phyloP scores from a whole-genome alignment of 73 alveolate genomes.

The Breviolum minutum region DNA sequence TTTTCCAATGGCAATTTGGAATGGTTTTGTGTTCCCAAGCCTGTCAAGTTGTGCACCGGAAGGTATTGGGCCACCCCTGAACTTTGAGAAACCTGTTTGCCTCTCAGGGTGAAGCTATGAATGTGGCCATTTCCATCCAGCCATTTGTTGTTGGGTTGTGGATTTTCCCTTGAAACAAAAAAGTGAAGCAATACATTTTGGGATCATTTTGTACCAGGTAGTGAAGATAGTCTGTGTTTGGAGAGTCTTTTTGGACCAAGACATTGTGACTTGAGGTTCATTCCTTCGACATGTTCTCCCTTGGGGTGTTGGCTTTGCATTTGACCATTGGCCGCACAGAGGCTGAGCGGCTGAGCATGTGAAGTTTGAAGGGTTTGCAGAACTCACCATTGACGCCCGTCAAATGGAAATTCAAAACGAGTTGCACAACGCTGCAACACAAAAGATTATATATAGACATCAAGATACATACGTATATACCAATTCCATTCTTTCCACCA shows the following conservation, averaged over 20 bases:
- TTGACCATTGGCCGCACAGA: conserved; percentile 85
- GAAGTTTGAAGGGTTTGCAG: background rate
- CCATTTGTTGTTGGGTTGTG: background rate
- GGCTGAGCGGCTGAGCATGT: conserved; percentile 5
- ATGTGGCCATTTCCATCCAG: background rate
- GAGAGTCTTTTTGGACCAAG: too few species aligned
- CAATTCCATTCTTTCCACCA: background rate
- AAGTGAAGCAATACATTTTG: too few species aligned
- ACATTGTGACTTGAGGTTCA: conserved; percentile 24
- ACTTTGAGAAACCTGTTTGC: conserved; percentile 67
- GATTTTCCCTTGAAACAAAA: too few species aligned
- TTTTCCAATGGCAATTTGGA: background rate
- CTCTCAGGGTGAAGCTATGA: background rate
- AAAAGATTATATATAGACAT: background rate
- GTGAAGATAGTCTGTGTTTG: too few species aligned
- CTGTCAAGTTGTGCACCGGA: background rate
- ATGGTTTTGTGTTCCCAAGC: background rate
- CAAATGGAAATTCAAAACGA: background rate
- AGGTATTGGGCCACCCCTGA: conserved; percentile 92
- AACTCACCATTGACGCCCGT: background rate
- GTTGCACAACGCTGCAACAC: background rate
- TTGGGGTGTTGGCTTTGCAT: conserved; percentile 80
- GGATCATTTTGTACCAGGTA: too few species aligned
- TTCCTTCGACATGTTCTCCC: conserved; percentile 94
- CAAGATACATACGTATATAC: background rate